Evolutionary conservation across 164 flowering plant species (phyloP), one percentile per base, ranked within the genome.

Genomic region (Buxus sempervirens): DNA sequence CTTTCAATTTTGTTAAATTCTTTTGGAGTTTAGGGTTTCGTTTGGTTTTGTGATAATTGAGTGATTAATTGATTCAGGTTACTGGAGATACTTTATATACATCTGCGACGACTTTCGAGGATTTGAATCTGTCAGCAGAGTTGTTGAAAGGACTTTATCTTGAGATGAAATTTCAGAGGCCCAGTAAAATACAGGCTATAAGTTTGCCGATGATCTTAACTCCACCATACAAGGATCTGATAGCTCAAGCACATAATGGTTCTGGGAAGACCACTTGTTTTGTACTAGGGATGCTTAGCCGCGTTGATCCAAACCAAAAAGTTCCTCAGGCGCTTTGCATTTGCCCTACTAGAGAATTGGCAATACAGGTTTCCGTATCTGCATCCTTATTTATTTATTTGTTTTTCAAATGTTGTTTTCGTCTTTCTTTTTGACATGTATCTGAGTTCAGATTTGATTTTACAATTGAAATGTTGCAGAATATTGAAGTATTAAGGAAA

Each of bases 211-310:
- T 95, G 99, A 95, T 95, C 19, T 65, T 95, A 75, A 89, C 86
- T 16, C 95, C 98, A 21, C 99, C 99, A 0, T 62, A 86, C 69
- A 87, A 82, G 73, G 79, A 92, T 74, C 64, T 95, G 64, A 81
- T 95, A 27, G 99, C 99, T 55, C 98, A 95, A 68, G 97, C 99
- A 21, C 98, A 90, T 63, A 92, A 95, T 78, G 99, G 99, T 12
- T 90, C 98, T 61, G 98, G 99, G 0, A 95, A 95, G 76, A 92
- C 99, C 0, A 95, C 97, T 18, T 95, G 99, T 67, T 95, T 95
- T 63, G 91, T 89, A 32, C 91, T 95, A 14, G 99, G 99, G 15
- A 95, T 95, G 99, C 70, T 95, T 80, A 86, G 90, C 70, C 89
- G 99, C 7, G 90, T 95, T 18, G 90, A 95, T 81, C 86, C 90